Evolutionary conservation across 257 asterid species (phyloP).

Genomic region (Verbena officinalis): DNA sequence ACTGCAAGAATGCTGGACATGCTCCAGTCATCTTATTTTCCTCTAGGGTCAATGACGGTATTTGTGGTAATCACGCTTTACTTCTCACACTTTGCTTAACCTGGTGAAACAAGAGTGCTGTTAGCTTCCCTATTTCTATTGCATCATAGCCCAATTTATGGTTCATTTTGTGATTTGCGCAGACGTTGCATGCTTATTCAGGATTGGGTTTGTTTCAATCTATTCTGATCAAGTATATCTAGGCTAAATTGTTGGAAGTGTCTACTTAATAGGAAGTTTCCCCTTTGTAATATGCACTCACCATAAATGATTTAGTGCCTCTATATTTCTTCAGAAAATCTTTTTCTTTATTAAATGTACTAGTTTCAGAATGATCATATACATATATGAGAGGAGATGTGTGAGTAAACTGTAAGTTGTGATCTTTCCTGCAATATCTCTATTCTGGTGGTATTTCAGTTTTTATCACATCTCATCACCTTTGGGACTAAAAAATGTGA

Average conservation of each 20-base stretch:
- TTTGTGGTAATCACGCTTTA: constrained; percentile 65
- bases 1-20: constrained; percentile 89
- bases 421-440: not conserved
- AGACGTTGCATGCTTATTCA: not conserved
- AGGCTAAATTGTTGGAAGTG: not conserved
- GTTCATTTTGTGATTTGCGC: not conserved
- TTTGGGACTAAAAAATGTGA: constrained; percentile 22
- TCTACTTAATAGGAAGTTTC: not conserved
- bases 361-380: not conserved
- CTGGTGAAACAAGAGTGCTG: not conserved
- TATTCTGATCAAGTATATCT: not conserved
- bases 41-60: constrained; percentile 92
- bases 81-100: not conserved
- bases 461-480: constrained; percentile 5
- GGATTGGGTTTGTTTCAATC: not conserved
- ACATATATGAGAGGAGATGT: no score
- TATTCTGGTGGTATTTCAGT: constrained; percentile 8
- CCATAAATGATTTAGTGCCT: not conserved
- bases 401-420: no score
- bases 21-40: constrained; percentile 65
- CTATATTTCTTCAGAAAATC: no score
- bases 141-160: not conserved
- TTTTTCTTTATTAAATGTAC: no score
- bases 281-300: constrained; percentile 4
- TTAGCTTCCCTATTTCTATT: not conserved